Evolutionary conservation across 164 flowering plant species (phyloP), one percentile per base, ranked within the genome.

Genomic region (Macadamia integrifolia): DNA sequence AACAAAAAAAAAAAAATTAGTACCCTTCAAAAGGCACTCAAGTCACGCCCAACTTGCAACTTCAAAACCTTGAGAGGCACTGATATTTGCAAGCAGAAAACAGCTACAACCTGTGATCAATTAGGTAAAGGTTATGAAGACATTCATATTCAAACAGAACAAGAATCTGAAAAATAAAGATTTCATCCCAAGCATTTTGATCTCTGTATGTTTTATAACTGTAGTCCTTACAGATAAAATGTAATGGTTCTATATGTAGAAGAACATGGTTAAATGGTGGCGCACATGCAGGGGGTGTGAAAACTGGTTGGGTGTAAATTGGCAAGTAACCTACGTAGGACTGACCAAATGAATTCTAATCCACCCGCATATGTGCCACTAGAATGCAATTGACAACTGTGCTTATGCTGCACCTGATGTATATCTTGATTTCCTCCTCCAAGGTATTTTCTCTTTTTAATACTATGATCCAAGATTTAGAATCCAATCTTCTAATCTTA

Each of bases 71-170:
- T 61, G 11, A 15, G 18, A 60, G 50, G 3, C 49, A 42, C 23
- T 49, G 57, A 48, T 10, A 15, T 62, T 40, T 58, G 7, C 18
- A 52, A 62, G 58, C 61, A 53, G 57, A 14, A 53, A 1, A 53
- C 70, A 55, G 71, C 42, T 17, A 53, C 70, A 55, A 67, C 42
- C 31, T 67, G 14, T 28, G 28, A 31, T 18, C 15, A 40, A 18
- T 7, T 2, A 62, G 43, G 17, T 17, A 52, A 10, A 13, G 49
- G 31, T 29, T 66, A 64, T 18, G 42, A 63, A 42, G 32, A 11
- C 14, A 9, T 5, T 65, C 18, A 53, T 53, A 53, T 46, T 9
- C 50, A 46, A 53, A 53, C 35, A 53, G 40, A 61, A 10, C 4
- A 17, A 18, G 15, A 3, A 8, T 8, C 13, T 11, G 3, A 46